These are phyloP conservation scores for Leccinellum albellum DNA, from an alignment of 768 basidiomycete species.

Conservation along the genomic window DNA sequence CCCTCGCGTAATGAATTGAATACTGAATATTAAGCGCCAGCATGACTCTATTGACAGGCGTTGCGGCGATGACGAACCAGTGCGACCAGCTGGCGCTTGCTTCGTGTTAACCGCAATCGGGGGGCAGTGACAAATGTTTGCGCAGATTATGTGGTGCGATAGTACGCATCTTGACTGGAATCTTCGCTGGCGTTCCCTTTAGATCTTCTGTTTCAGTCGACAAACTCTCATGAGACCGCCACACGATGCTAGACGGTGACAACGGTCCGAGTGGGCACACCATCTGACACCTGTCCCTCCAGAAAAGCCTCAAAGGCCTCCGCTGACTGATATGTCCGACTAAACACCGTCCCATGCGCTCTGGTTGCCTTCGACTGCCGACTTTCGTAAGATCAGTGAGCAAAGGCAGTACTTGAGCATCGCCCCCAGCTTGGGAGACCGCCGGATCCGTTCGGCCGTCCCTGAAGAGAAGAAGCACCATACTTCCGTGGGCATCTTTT, in stretches of 20 bases:
- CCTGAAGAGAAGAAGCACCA: not conserved
- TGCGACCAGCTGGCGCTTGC: not conserved
- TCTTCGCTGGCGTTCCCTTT: not conserved
- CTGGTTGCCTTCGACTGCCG: not conserved
- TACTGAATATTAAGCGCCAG: not conserved
- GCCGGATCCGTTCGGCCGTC: not conserved
- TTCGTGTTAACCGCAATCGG: conserved; percentile 5
- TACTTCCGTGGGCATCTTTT: not conserved
- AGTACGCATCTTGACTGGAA: not conserved
- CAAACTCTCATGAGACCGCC: not conserved
- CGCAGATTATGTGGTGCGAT: not conserved
- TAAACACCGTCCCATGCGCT: not conserved
- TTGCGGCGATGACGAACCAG: conserved; percentile 1
- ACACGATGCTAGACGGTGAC: not conserved
- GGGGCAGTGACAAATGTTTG: not conserved
- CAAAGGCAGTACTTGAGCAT: not conserved
- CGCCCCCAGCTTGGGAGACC: not conserved
- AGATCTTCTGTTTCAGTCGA: conserved; percentile 16
- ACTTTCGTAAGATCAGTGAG: not conserved
- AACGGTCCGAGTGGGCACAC: not conserved
- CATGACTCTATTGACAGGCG: not conserved
- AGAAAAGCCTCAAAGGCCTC: not conserved
- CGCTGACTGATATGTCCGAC: not conserved
- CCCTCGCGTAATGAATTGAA: not conserved
- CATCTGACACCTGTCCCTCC: not conserved